Evolutionary conservation across 345 rosid genomes (phyloP), one percentile per base, ranked within the genome.

Genomic region (Firmiana major): DNA sequence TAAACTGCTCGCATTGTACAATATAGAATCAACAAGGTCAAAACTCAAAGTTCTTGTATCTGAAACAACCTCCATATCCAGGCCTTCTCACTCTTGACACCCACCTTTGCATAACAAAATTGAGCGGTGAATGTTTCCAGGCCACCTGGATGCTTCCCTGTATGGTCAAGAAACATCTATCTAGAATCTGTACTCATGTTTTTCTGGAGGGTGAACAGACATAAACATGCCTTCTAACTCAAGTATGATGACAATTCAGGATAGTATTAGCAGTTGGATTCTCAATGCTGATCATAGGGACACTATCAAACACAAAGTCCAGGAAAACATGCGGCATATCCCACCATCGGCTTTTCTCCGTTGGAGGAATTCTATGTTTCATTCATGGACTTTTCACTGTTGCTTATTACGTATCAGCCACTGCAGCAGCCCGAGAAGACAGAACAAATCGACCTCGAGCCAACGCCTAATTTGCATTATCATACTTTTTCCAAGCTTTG

Each of bases 291-390:
- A 84, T 89, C 31, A 75, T 89, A 16, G 99, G 91, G 72, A 84
- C 91, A 3, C 31, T 90, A 79, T 80, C 86, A 31, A 95, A 93
- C 81, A 83, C 96, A 46, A 89, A 79, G 86, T 86, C 97, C 10
- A 88, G 95, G 73, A 89, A 85, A 83, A 49, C 81, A 1, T 93
- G 99, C 2, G 88, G 92, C 38, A 65, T 95, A 69, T 57, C 89
- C 3, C 91, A 87, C 80, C 90, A 88, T 77, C 90, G 90, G 7
- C 78, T 93, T 5, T 79, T 91, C 4, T 88, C 90, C 8, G 74
- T 89, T 5, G 99, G 98, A 66, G 98, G 99, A 15, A 81, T 93
- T 71, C 76, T 94, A 7, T 94, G 96, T 79, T 94, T 94, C 92
- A 58, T 93, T 69, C 98, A 95, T 76, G 96, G 91, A 28, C 88